Evolutionary conservation across 768 basidiomycete species (phyloP).

Genomic region (Leucosporidium scottii): DNA sequence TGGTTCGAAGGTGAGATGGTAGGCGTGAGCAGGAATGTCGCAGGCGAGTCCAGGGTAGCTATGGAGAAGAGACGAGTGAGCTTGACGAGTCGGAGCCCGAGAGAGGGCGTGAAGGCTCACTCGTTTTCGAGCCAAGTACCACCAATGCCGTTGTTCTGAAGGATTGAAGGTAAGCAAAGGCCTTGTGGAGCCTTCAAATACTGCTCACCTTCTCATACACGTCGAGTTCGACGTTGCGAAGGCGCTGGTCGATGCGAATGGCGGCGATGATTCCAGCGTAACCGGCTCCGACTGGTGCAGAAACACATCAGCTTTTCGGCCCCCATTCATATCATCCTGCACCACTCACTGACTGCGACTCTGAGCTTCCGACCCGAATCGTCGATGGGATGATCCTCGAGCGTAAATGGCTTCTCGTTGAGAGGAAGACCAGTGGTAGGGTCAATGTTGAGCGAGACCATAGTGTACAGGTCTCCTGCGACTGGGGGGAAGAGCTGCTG

Average conservation of each 20-base stretch:
- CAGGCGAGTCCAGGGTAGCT: conserved; percentile 9
- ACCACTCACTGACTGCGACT: conserved; percentile 21
- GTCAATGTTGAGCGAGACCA: conserved; percentile 16
- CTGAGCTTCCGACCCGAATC: conserved; percentile 11
- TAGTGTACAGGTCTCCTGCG: no score
- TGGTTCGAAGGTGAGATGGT: conserved; percentile 27
- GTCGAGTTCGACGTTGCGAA: conserved; percentile 52
- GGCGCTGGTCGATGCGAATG: conserved; percentile 53
- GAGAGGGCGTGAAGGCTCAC: background rate
- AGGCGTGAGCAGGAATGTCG: conserved; percentile 33
- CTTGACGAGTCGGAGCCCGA: no score
- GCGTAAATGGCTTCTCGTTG: conserved; percentile 1
- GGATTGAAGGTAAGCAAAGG: conserved; percentile 39
- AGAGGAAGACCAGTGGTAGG: conserved; percentile 12
- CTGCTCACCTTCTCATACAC: conserved; percentile 52
- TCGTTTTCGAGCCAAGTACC: conserved; percentile 13
- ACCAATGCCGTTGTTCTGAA: no score
- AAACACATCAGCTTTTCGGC: background rate
- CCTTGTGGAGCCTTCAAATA: conserved; percentile 49
- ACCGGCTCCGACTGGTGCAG: conserved; percentile 50
- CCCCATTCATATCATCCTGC: background rate
- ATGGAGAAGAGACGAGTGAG: no score
- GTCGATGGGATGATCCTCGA: conserved; percentile 27
- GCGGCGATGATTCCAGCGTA: conserved; percentile 57
- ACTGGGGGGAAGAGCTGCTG: no score